Base-by-base conservation (phyloP, 257 asterid species). In the Agastache rugosa region DNA sequence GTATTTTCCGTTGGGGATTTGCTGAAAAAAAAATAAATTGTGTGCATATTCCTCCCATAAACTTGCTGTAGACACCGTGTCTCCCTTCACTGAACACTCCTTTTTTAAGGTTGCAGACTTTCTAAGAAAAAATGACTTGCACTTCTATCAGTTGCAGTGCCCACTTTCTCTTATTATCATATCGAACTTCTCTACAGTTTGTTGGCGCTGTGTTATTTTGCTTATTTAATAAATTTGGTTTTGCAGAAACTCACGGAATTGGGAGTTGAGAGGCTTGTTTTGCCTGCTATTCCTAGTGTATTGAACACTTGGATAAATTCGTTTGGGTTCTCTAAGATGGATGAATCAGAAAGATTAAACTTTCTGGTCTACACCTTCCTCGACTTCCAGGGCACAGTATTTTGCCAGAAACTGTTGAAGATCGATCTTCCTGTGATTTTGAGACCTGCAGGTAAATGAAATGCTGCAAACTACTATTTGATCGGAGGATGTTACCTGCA, bases 211-310 rank as follows among this genome's bases (percentile, higher is more conserved):
- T 63, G 34, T 56, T 6, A 35, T 60, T 58, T 60, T 50, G 29
- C 63, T 71, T 53, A 53, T 37, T 41, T 39, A 16, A 59, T 59
- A 42, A 41, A 19, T 63, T 69, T 78, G 63, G 39, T 77, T 44
- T 77, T 72, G 80, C 87, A 93, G 99, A 84, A 77, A 84, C 94
- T 91, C 25, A 19, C 27, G 73, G 89, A 81, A 63, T 76, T 88
- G 58, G 97, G 98, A 75, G 98, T 94, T 11, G 87, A 90, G 83
- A 90, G 89, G 85, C 92, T 94, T 47, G 91, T 94, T 70, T 87
- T 94, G 84, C 98, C 99, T 35, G 96, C 98, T 61, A 88, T 82
- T 62, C 91, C 93, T 45, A 74, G 77, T 58, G 92, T 86, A 58
- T 76, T 94, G 35, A 72, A 79, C 76, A 87, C 98, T 39, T 94